Evolutionary conservation across 768 basidiomycete species (phyloP), one percentile per base, ranked within the genome.

Genomic region (Auricularia sp.): DNA sequence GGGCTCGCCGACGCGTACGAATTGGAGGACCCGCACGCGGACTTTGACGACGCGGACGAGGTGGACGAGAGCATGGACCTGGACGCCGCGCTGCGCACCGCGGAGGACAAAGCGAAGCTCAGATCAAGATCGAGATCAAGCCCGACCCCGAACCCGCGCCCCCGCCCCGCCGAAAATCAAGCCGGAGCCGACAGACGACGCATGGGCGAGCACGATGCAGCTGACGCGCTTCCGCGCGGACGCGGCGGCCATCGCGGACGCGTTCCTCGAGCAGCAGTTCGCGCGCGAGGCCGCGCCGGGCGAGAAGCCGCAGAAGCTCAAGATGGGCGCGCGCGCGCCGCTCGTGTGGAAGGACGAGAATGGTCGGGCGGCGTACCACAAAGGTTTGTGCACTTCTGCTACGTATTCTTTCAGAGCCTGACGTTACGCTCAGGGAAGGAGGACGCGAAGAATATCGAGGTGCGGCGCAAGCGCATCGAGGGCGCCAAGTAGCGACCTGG

Each of bases 381-480:
- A 51, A 51, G 47, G 47, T 51, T 10, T 18, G 47, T 51, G 43
- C 43, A 44, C 1, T 21, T 51, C 14, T 54, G 35, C 23, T 16
- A 62, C 0, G 12, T 44, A 44, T 29, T 29, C 2, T 29, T 29
- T 2, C 2, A 29, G 29, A 29, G 29, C 29, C 29, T 29, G 2
- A 29, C 29, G 29, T 29, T 29, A 29, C 29, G 29, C 29, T 29
- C 29, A 54, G 62, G 62, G 39, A 51, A 54, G 36, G 62, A 43
- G 62, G 62, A 63, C 29, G 62, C 47, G 47, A 63, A 63, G 62
- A 63, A 54, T 33, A 63, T 63, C 36, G 62, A 63, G 18, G 62
- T 63, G 62, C 44, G 54, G 62, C 36, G 62, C 34, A 63, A 63
- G 62, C 44, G 62, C 42, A 63, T 63, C 47, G 54, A 56, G 51